phyloP scores from a whole-genome alignment of 2,329 filamentous ascomycete genomes.

The Coleophoma crateriformis region DNA sequence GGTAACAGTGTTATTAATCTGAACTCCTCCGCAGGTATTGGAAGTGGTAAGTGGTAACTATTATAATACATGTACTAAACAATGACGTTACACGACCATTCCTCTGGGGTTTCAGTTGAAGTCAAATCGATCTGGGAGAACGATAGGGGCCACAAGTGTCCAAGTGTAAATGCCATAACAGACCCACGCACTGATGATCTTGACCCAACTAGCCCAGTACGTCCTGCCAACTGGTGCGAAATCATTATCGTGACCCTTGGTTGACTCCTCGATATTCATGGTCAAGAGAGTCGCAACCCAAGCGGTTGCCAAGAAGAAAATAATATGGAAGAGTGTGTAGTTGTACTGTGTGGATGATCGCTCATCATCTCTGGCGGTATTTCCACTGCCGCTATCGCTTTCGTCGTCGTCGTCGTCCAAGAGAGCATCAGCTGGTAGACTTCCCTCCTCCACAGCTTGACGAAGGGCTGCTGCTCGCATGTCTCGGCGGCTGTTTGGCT shows the following conservation, averaged over 20 bases:
- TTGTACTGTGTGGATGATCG: constrained; percentile 88
- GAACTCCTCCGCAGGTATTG: no score
- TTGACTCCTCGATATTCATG: constrained; percentile 65
- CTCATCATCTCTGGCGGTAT: constrained; percentile 77
- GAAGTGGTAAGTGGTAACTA: no score
- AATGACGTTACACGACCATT: not conserved
- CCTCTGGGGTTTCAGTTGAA: constrained; percentile 20
- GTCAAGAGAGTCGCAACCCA: constrained; percentile 93
- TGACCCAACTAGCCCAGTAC: constrained; percentile 98
- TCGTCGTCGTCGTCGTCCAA: constrained; percentile 66
- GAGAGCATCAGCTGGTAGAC: constrained; percentile 83
- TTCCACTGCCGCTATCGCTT: constrained; percentile 53
- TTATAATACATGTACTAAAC: not conserved
- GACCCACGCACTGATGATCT: constrained; percentile 96
- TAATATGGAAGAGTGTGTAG: constrained; percentile 92
- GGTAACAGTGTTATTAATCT: no score
- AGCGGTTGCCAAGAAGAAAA: constrained; percentile 92
- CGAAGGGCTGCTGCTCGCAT: constrained; percentile 92
- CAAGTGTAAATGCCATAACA: constrained; percentile 93
- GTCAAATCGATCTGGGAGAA: constrained; percentile 83
- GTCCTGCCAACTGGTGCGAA: constrained; percentile 93
- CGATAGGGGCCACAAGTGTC: constrained; percentile 82
- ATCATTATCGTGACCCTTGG: constrained; percentile 58
- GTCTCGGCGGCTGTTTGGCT: constrained; percentile 72
- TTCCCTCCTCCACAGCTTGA: constrained; percentile 86